Percentiles rank a stretch among this genome's conserved stretches.
These are phyloP conservation scores for Rhizoclosmatium sp. DNA, from an alignment of 192 early-diverging fungal species.

Conservation along the genomic window DNA sequence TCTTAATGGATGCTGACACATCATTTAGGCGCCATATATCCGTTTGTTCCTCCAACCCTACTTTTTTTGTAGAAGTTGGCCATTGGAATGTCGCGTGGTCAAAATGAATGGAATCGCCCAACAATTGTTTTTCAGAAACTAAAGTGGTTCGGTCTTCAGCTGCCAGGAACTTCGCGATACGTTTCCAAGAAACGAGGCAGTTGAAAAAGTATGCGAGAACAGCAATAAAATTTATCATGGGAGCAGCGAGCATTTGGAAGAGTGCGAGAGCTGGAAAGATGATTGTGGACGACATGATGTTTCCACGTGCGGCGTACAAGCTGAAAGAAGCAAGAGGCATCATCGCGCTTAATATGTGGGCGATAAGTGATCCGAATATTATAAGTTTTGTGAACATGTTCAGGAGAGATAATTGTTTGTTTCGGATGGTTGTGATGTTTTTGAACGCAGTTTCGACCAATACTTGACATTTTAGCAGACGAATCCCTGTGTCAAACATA, in stretches of 20 bases:
- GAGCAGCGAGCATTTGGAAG: conserved; percentile 40
- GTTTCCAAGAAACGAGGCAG: conserved; percentile 26
- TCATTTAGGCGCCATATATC: not conserved
- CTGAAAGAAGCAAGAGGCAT: conserved; percentile 37
- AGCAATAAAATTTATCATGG: conserved; percentile 32
- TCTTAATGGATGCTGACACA: conserved; percentile 35
- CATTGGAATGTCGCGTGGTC: conserved; percentile 12
- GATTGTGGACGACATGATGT: conserved; percentile 16
- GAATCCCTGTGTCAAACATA: conserved; percentile 26
- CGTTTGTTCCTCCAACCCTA: not conserved
- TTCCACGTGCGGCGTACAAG: conserved; percentile 25
- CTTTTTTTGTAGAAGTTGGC: conserved; percentile 14
- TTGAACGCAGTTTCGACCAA: conserved; percentile 7
- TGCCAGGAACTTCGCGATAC: conserved; percentile 30
- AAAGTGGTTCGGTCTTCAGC: conserved; percentile 19
- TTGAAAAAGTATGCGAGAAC: conserved; percentile 7
- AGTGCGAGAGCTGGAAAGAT: conserved; percentile 50
- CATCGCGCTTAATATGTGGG: conserved; percentile 27
- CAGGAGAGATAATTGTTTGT: conserved; percentile 24
- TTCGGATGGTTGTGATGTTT: conserved; percentile 4
- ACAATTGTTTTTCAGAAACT: not conserved
- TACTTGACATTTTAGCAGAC: conserved; percentile 36
- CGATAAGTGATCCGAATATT: conserved; percentile 33
- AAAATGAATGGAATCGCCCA: conserved; percentile 7
- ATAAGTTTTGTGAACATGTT: conserved; percentile 7